Base-by-base conservation (phyloP, 2,329 filamentous ascomycete species). In the Xylariaceae sp. region DNA sequence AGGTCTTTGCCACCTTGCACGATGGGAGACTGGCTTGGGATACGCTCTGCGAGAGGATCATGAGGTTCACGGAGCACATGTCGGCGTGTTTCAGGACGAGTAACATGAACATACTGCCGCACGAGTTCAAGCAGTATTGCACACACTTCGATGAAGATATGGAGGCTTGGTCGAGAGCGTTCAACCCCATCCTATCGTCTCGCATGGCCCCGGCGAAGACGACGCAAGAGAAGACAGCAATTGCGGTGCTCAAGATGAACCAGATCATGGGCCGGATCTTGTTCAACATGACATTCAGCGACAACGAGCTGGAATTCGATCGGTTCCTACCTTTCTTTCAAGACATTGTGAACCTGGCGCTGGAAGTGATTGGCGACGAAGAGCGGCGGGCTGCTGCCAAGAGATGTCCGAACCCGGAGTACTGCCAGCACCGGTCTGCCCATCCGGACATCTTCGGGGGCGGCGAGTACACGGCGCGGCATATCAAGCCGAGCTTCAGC, bases 401-500 rank as follows among this genome's bases (percentile, higher is more conserved):
- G 44, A 61, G 64, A 35, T 74, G 69, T 21, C 67, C 68, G 0
- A 60, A 71, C 31, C 65, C 63, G 2, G 50, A 57, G 1, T 59
- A 59, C 13, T 76, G 71, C 50, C 60, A 54, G 14, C 71, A 75
- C 37, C 57, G 59, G 34, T 53, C 55, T 43, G 51, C 52, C 12
- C 61, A 62, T 32, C 45, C 48, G 26, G 64, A 63, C 36, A 61
- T 59, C 37, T 69, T 67, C 43, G 62, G 61, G 8, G 63, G 61
- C 8, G 63, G 65, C 7, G 63, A 66, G 21, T 70, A 68, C 41
- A 63, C 63, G 5, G 63, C 71, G 0, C 59, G 58, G 21, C 73
- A 78, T 47, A 71, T 78, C 52, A 78, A 75, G 54, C 71, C 75
- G 2, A 76, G 72, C 48, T 84, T 84, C 56, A 78, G 76, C 30